Percentiles rank a stretch among this genome's conserved stretches.
phyloP scores from a whole-genome alignment of 345 rosid genomes.

The Lumnitzera racemosa region DNA sequence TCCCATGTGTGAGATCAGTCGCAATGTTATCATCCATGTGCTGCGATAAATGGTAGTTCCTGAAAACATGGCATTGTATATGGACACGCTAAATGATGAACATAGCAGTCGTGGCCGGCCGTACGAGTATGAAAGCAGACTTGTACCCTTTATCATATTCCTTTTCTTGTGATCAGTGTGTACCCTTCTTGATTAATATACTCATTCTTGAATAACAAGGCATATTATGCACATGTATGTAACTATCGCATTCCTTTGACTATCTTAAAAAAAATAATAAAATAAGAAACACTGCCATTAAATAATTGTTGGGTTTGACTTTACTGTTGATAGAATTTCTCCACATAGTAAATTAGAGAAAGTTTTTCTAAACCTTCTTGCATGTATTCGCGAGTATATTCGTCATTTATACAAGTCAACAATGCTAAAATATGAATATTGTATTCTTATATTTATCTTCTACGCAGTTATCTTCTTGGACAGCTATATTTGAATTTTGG shows the following conservation, averaged over 20 bases:
- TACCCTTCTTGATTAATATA: background rate
- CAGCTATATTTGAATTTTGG: too few species aligned
- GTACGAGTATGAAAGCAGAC: conserved; percentile 17
- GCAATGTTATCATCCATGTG: conserved; percentile 47
- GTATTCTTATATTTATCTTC: too few species aligned
- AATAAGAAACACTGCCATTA: too few species aligned
- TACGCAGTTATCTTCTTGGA: too few species aligned
- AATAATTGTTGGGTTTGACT: too few species aligned
- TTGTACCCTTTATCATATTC: conserved; percentile 1
- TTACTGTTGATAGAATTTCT: too few species aligned
- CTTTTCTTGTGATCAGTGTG: background rate
- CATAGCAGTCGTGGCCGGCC: background rate
- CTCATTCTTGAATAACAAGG: conserved; percentile 15
- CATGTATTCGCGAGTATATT: too few species aligned
- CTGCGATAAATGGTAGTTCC: conserved; percentile 30
- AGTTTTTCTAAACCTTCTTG: too few species aligned
- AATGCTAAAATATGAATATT: too few species aligned
- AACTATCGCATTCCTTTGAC: conserved; percentile 1
- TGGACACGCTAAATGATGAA: conserved; percentile 20
- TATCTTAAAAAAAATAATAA: background rate
- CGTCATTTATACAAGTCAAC: too few species aligned
- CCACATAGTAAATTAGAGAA: too few species aligned
- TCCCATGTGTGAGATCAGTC: conserved; percentile 24
- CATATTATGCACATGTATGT: conserved; percentile 5
- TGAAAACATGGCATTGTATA: conserved; percentile 27